A percentile compares a stretch with the other conserved stretches of the same genome.
Evolutionary conservation across 305 asterid genomes (phyloP).

Genomic region (Fraxinus velutina): DNA sequence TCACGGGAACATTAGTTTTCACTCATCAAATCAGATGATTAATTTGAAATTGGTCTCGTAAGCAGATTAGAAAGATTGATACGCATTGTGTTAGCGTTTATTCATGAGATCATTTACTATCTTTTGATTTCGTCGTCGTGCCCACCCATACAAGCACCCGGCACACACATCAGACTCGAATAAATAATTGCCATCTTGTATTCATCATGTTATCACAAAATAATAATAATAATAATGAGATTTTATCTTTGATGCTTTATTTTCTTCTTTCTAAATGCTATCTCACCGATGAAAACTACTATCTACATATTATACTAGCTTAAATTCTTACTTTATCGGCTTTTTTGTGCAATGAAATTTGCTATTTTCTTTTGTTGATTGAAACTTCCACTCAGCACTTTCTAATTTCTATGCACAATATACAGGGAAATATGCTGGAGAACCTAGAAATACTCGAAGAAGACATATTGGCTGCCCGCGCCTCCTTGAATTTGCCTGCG

Average conservation of each 20-base stretch:
- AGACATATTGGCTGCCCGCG: conserved; percentile 50
- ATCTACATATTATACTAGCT: neutral
- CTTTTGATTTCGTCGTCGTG: neutral
- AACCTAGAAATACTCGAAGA: conserved; percentile 48
- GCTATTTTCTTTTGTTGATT: neutral
- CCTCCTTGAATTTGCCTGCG: conserved; percentile 48
- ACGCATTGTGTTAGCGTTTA: neutral
- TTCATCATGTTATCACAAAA: neutral
- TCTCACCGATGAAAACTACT: neutral
- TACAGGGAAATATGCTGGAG: conserved; percentile 43
- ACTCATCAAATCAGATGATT: neutral
- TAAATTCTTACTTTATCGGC: neutral
- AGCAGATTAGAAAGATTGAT: neutral
- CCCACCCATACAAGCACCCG: neutral
- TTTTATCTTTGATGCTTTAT: neutral
- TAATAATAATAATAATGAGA: neutral
- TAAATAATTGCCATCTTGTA: neutral
- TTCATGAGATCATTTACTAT: neutral
- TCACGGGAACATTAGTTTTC: neutral
- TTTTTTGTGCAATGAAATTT: neutral
- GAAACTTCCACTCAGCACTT: neutral
- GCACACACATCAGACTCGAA: neutral
- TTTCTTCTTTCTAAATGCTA: neutral
- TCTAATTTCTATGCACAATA: neutral
- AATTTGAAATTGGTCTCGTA: neutral